Evolutionary conservation across 106 monocot genomes (phyloP).

Genomic region (Allium sativum): DNA sequence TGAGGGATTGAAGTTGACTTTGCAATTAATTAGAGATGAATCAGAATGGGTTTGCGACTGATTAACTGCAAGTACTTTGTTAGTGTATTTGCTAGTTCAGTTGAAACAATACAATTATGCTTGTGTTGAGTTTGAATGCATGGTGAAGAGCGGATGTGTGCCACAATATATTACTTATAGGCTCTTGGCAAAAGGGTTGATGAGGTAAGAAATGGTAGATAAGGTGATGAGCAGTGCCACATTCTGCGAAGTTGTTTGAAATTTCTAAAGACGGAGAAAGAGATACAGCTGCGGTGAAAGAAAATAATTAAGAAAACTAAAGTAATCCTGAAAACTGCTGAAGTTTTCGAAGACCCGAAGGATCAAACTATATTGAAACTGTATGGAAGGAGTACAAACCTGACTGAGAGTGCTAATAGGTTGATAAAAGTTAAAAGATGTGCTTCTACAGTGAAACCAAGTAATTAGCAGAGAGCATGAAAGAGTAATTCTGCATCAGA

Average conservation of each 20-base stretch:
- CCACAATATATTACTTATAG: conserved; percentile 68
- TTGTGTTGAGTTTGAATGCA: conserved; percentile 55
- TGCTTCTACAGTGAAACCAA: conserved; percentile 17
- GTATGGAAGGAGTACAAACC: conserved; percentile 17
- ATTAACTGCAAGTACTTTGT: conserved; percentile 56
- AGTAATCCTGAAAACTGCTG: conserved; percentile 53
- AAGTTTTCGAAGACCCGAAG: conserved; percentile 23
- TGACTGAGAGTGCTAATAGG: conserved; percentile 38
- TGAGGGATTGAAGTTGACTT: conserved; percentile 29
- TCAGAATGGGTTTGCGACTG: conserved; percentile 47
- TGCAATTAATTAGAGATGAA: conserved; percentile 71
- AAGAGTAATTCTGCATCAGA: too few relatives aligned
- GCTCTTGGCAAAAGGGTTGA: conserved; percentile 40
- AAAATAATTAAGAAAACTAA: conserved; percentile 55
- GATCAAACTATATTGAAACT: conserved; percentile 7
- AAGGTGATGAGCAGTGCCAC: conserved; percentile 20
- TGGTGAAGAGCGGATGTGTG: conserved; percentile 57
- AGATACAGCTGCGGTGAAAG: conserved; percentile 24
- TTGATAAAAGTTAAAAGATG: conserved; percentile 45
- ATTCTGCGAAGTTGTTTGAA: conserved; percentile 52
- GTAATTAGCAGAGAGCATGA: too few relatives aligned
- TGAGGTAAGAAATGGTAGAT: conserved; percentile 3
- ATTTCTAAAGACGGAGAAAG: conserved; percentile 31
- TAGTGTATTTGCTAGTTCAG: conserved; percentile 33
- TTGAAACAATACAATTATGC: conserved; percentile 48